These are phyloP conservation scores for Omphalotus olearius DNA, from an alignment of 1,284 basidiomycete genomes.

Conservation along the genomic window DNA sequence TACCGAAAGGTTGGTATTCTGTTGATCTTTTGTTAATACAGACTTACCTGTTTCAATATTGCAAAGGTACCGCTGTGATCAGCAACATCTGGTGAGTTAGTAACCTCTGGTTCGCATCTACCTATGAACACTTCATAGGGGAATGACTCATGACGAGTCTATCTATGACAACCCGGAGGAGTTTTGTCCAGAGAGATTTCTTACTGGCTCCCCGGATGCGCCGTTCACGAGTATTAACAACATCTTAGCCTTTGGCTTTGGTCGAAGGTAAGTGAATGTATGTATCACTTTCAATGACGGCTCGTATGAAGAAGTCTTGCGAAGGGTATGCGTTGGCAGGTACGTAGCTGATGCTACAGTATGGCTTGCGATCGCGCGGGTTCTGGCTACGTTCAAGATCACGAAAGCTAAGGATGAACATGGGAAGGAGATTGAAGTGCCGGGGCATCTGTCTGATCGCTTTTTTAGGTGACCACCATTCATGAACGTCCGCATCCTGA, in stretches of 20 bases:
- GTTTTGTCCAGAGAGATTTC: slow-evolving; percentile 9
- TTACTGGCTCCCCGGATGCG: not conserved
- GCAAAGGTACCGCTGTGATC: not conserved
- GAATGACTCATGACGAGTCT: slow-evolving; percentile 8
- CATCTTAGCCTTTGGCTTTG: slow-evolving; percentile 9
- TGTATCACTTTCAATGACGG: not conserved
- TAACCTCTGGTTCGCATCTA: no score
- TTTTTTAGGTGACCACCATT: not conserved
- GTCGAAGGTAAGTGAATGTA: not conserved
- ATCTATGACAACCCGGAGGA: slow-evolving; percentile 1
- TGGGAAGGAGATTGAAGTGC: slow-evolving; percentile 7
- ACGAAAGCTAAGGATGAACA: slow-evolving; percentile 9
- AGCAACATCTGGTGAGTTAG: slow-evolving; percentile 6
- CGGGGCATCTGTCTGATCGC: not conserved
- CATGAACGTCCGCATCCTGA: no score
- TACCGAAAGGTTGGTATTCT: slow-evolving; percentile 15
- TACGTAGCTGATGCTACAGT: slow-evolving; percentile 12
- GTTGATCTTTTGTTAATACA: no score
- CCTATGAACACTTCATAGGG: not conserved
- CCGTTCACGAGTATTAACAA: not conserved
- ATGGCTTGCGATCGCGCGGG: slow-evolving; percentile 16
- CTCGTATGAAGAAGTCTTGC: no score
- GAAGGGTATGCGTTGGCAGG: not conserved
- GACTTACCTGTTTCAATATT: no score
- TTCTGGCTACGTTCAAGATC: slow-evolving; percentile 11